Percentiles rank a stretch among this genome's conserved stretches.
These are phyloP conservation scores for Pseudopyrenochaeta lycopersici DNA, from an alignment of 2,329 filamentous ascomycete genomes.

Conservation along the genomic window DNA sequence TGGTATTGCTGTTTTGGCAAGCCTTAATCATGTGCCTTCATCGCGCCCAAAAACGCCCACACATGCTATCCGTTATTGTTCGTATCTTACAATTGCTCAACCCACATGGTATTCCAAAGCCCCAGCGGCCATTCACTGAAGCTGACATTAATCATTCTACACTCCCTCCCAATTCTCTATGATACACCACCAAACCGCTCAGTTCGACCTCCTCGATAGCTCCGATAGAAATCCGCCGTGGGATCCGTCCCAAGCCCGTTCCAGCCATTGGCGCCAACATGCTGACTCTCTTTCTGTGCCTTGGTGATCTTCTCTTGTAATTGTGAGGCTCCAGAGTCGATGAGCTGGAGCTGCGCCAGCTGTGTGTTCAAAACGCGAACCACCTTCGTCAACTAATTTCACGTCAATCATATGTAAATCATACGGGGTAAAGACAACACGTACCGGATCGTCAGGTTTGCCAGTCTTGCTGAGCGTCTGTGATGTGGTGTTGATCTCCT, in stretches of 20 bases:
- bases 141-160: background rate
- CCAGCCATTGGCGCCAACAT: slow-evolving; percentile 60
- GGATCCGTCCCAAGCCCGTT: slow-evolving; percentile 70
- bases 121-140: background rate
- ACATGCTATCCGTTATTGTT: background rate
- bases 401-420: background rate
- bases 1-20: background rate
- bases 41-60: background rate
- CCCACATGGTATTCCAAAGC: background rate
- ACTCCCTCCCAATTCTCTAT: slow-evolving; percentile 7
- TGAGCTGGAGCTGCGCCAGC: slow-evolving; percentile 89
- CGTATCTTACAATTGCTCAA: background rate
- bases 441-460: slow-evolving; percentile 66
- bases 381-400: slow-evolving; percentile 84
- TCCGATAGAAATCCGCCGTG: slow-evolving; percentile 89
- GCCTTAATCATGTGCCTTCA: background rate
- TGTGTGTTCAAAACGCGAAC: slow-evolving; percentile 95
- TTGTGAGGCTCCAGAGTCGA: slow-evolving; percentile 83
- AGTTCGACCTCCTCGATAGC: slow-evolving; percentile 72
- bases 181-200: slow-evolving; percentile 45
- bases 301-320: slow-evolving; percentile 83
- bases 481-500: slow-evolving; percentile 96
- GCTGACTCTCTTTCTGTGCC: slow-evolving; percentile 80
- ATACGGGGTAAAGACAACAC: background rate
- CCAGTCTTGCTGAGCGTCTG: slow-evolving; percentile 86